phyloP scores from a whole-genome alignment of 1,139 yeast species.

The Kodamaea ohmeri region DNA sequence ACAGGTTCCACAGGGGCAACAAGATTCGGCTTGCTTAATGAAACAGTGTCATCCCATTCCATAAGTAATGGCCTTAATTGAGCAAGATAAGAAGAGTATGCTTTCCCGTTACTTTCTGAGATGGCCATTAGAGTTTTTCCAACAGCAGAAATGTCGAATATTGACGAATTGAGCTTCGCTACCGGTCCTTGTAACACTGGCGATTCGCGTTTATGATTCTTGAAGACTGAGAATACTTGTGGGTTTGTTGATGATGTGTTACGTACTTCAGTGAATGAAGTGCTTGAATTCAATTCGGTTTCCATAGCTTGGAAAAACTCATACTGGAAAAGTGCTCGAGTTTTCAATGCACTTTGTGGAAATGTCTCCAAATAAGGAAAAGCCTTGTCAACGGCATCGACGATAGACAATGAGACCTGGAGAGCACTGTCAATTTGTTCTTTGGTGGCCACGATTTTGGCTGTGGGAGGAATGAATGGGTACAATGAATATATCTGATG shows the following conservation, averaged over 20 bases:
- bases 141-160: slow-evolving; percentile 21
- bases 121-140: slow-evolving; percentile 22
- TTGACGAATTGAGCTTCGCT: slow-evolving; percentile 5
- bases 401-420: slow-evolving; percentile 23
- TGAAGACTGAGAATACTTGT: slow-evolving; percentile 17
- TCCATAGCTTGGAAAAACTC: slow-evolving; percentile 19
- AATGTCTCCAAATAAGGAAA: slow-evolving; percentile 16
- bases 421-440: slow-evolving; percentile 24
- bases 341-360: slow-evolving; percentile 5
- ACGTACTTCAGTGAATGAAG: slow-evolving; percentile 16
- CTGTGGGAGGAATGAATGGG: slow-evolving; percentile 28
- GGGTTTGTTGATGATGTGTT: slow-evolving; percentile 11
- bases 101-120: slow-evolving; percentile 13
- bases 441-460: slow-evolving; percentile 25
- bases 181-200: slow-evolving; percentile 29
- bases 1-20: slow-evolving; percentile 1
- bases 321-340: slow-evolving; percentile 21
- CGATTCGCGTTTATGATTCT: slow-evolving; percentile 12
- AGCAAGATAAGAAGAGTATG: slow-evolving; percentile 22
- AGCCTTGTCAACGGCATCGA: slow-evolving; percentile 19
- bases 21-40: not conserved
- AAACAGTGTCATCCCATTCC: slow-evolving; percentile 13
- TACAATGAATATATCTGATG: slow-evolving; percentile 31
- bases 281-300: slow-evolving; percentile 17
- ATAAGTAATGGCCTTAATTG: slow-evolving; percentile 36